Evolutionary conservation across 805 yeast species (phyloP).

Genomic region (Debaryomyces maramus): DNA sequence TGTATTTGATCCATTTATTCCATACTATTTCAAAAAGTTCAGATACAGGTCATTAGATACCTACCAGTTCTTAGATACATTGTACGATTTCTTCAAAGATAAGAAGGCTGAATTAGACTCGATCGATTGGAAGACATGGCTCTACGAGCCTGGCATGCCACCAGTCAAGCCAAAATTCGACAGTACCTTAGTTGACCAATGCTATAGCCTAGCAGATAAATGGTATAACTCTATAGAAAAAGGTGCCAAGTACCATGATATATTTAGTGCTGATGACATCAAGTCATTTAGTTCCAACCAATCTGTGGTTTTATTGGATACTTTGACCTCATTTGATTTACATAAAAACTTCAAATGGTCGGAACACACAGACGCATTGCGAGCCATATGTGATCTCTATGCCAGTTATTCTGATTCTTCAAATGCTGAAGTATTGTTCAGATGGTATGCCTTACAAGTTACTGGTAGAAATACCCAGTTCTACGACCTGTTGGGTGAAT

Average conservation of each 20-base stretch:
- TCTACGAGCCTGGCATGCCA: slow-evolving; percentile 82
- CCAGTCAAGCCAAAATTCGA: slow-evolving; percentile 77
- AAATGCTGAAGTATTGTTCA: slow-evolving; percentile 79
- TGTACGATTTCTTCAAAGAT: slow-evolving; percentile 63
- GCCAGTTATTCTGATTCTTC: slow-evolving; percentile 47
- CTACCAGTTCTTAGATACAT: slow-evolving; percentile 72
- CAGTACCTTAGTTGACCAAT: slow-evolving; percentile 73
- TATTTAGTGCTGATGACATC: slow-evolving; percentile 53
- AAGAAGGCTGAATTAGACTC: slow-evolving; percentile 55
- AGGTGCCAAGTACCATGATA: slow-evolving; percentile 10
- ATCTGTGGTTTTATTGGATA: slow-evolving; percentile 74
- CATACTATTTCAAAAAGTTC: slow-evolving; percentile 69
- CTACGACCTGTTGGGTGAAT: slow-evolving; percentile 62
- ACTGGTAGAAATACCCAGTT: slow-evolving; percentile 47
- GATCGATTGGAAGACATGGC: slow-evolving; percentile 86
- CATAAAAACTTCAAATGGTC: slow-evolving; percentile 38
- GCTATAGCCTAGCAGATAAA: slow-evolving; percentile 59
- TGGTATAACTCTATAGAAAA: slow-evolving; percentile 53
- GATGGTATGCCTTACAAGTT: slow-evolving; percentile 72
- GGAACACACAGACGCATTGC: slow-evolving; percentile 31
- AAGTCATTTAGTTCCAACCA: slow-evolving; percentile 68
- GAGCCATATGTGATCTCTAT: slow-evolving; percentile 36
- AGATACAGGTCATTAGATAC: slow-evolving; percentile 75
- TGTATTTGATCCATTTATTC: slow-evolving; percentile 77
- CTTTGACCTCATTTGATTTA: slow-evolving; percentile 53